phyloP scores from a whole-genome alignment of 768 basidiomycete genomes.

The Phaeotremella fagi region DNA sequence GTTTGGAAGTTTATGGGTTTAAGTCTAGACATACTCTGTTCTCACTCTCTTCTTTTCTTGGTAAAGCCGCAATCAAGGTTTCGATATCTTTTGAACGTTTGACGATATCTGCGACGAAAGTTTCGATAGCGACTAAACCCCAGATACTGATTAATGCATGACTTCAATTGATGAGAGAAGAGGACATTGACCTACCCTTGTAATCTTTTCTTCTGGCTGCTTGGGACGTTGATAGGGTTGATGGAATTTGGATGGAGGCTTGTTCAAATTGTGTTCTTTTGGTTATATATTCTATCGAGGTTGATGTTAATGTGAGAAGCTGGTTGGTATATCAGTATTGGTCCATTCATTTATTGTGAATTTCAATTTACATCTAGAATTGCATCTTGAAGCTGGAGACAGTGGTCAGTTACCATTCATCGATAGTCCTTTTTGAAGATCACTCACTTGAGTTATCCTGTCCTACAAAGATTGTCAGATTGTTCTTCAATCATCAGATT shows the following conservation, averaged over 20 bases:
- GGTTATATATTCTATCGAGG: constrained; percentile 43
- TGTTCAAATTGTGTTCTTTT: constrained; percentile 39
- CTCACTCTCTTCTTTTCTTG: constrained; percentile 29
- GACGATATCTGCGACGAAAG: constrained; percentile 36
- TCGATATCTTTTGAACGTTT: constrained; percentile 38
- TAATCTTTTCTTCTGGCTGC: constrained; percentile 26
- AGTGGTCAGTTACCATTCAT: background rate
- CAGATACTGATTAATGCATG: background rate
- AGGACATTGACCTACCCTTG: constrained; percentile 18
- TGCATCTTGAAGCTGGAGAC: constrained; percentile 38
- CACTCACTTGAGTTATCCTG: constrained; percentile 42
- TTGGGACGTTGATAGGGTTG: constrained; percentile 20
- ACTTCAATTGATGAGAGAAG: background rate
- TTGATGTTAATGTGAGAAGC: constrained; percentile 39
- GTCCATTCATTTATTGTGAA: too few species aligned
- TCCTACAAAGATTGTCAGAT: constrained; percentile 16
- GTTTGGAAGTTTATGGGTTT: background rate
- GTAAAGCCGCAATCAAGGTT: constrained; percentile 29
- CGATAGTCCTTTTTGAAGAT: background rate
- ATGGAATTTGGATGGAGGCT: constrained; percentile 21
- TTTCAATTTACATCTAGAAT: constrained; percentile 42
- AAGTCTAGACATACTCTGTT: constrained; percentile 18
- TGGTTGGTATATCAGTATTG: too few species aligned
- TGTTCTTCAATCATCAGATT: background rate
- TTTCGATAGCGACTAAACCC: constrained; percentile 36